Evolutionary conservation across 352 stramenopile genomes (phyloP).

Genomic region (Pythium coloratum): DNA sequence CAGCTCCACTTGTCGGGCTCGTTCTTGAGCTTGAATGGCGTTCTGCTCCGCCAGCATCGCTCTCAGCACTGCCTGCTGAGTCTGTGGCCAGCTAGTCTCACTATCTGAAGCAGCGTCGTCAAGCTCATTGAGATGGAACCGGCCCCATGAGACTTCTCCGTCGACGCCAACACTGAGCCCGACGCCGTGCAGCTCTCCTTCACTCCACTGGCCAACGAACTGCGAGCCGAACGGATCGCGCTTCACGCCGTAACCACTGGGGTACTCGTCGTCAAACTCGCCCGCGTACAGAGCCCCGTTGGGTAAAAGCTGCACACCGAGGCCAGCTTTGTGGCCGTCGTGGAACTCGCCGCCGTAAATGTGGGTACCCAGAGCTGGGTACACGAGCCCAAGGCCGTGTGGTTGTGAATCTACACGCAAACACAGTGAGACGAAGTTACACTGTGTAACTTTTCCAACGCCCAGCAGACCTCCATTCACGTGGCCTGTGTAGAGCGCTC

Average conservation of each 20-base stretch:
- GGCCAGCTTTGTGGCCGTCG: conserved; percentile 10
- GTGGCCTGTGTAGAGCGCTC: background rate
- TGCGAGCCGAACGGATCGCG: conserved; percentile 41
- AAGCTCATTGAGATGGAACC: conserved; percentile 31
- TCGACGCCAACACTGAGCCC: conserved; percentile 41
- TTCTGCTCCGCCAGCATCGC: conserved; percentile 42
- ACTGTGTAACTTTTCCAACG: too few relatives aligned
- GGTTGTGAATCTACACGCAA: conserved; percentile 30
- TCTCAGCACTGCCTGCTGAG: conserved; percentile 30
- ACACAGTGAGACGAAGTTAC: background rate
- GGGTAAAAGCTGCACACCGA: conserved; percentile 40
- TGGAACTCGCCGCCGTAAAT: conserved; percentile 42
- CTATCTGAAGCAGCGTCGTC: background rate
- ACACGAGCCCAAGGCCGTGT: conserved; percentile 41
- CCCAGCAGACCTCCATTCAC: background rate
- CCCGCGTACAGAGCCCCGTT: conserved; percentile 47
- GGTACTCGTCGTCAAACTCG: conserved; percentile 30
- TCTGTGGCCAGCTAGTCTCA: background rate
- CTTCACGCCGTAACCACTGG: conserved; percentile 45
- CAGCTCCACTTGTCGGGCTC: conserved; percentile 35
- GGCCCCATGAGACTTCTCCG: conserved; percentile 21
- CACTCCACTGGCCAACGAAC: conserved; percentile 45
- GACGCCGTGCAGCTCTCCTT: conserved; percentile 38
- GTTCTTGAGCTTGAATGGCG: conserved; percentile 40
- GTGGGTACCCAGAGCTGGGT: conserved; percentile 32